Base-by-base conservation (phyloP, 2,329 filamentous ascomycete genomes). In the Alternaria solani region DNA sequence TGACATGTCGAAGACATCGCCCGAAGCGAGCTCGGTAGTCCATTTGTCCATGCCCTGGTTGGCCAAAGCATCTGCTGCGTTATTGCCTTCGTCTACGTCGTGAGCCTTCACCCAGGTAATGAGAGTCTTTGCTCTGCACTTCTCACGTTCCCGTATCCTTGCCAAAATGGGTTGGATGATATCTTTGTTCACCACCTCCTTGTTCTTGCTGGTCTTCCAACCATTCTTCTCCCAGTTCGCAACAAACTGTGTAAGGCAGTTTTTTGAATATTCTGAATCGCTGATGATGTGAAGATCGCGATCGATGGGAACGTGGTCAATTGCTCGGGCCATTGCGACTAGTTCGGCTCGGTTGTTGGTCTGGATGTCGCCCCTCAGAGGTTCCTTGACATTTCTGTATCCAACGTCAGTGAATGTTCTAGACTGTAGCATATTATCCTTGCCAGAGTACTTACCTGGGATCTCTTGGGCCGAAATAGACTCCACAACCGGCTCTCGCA, bases 301-400 rank as follows among this genome's bases (percentile, higher is more conserved):
- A 59, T 89, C 84, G 16, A 86, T 80, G 0, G 91, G 89, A 2
- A 89, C 88, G 46, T 90, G 86, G 72, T 97, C 88, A 23, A 98
- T 84, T 0, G 94, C 94, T 58, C 94, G 90, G 30, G 92, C 83
- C 64, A 98, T 90, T 7, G 93, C 95, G 25, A 91, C 94, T 59
- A 99, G 83, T 81, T 99, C 95, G n/a, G 94, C 95, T 3, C 95
- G 91, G 78, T 98, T 93, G 76, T 99, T 99, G 1, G 95, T 98
- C 79, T 98, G 95, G 9, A 85, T 83, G 16, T 85, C 82, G 51
- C 93, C 93, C 52, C 84, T 80, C 2, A 97, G 86, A 4, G 89
- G 88, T 78, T 96, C 93, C 12, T 91, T 92, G 25, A 96, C 80
- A 71, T 91, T 91, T 67, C 87, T 89, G 71, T 4, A 54, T 7